Evolutionary conservation across 441 rosid species (phyloP).

Genomic region (Pelargonium cotyledonis): DNA sequence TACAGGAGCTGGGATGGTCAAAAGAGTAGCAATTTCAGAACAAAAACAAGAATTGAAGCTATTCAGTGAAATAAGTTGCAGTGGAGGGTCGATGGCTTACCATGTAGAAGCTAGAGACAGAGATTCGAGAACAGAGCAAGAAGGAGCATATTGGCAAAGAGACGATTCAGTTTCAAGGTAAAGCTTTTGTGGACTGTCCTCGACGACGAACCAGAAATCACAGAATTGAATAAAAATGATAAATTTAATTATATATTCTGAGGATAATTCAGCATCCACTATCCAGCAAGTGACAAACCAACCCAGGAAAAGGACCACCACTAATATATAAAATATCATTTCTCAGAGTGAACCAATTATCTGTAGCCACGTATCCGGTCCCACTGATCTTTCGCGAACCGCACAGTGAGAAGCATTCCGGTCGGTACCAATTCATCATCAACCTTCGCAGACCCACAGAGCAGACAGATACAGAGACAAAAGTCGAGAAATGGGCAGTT

Average conservation of each 20-base stretch:
- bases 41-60: neutral
- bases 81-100: neutral
- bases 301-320: too few species aligned
- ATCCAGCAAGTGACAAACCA: too few species aligned
- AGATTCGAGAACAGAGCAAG: neutral
- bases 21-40: conserved; percentile 1
- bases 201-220: conserved; percentile 13
- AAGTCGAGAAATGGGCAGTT: conserved; percentile 27
- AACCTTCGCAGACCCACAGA: too few species aligned
- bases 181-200: conserved; percentile 23
- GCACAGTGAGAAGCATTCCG: too few species aligned
- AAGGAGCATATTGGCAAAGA: neutral
- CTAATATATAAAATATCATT: too few species aligned
- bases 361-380: too few species aligned
- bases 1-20: neutral
- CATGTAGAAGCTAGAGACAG: neutral
- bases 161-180: conserved; percentile 13
- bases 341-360: too few species aligned
- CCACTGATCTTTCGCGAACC: too few species aligned
- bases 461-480: too few species aligned
- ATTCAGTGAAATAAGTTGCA: too few species aligned
- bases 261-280: neutral
- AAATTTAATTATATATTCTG: neutral
- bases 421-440: too few species aligned
- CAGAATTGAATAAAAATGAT: neutral